These are phyloP conservation scores for Phytophthora chlamydospora DNA, from an alignment of 352 stramenopile genomes.

Conservation along the genomic window DNA sequence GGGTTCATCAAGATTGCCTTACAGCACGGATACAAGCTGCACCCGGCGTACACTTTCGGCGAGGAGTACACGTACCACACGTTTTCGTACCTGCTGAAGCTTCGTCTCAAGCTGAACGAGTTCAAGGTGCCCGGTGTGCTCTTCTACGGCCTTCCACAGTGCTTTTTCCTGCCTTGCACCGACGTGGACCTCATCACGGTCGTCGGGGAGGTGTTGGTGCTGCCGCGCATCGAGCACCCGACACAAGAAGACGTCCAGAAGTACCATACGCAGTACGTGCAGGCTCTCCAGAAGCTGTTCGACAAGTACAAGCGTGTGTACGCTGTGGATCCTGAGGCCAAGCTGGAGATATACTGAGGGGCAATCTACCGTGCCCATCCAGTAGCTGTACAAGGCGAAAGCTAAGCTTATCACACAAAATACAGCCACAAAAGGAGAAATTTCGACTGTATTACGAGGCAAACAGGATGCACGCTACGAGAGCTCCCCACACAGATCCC, in stretches of 20 bases:
- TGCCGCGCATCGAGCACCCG: conserved; percentile 90
- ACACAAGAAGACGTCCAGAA: conserved; percentile 88
- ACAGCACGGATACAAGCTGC: conserved; percentile 89
- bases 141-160: conserved; percentile 74
- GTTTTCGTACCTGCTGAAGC: conserved; percentile 76
- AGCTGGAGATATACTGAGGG: conserved; percentile 54
- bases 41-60: conserved; percentile 91
- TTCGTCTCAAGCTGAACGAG: conserved; percentile 82
- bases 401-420: conserved; percentile 2
- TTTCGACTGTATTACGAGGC: too few relatives aligned
- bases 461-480: too few relatives aligned
- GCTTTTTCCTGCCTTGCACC: conserved; percentile 83
- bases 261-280: conserved; percentile 91
- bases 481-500: too few relatives aligned
- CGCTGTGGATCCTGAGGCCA: conserved; percentile 59
- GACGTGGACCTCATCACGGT: conserved; percentile 88
- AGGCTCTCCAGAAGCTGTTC: conserved; percentile 80
- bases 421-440: not conserved
- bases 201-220: conserved; percentile 79
- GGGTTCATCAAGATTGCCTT: conserved; percentile 94
- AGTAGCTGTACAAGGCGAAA: conserved; percentile 1
- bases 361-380: not conserved
- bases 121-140: conserved; percentile 86
- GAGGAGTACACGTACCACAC: conserved; percentile 88
- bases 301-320: conserved; percentile 88